A percentile compares a stretch with the other conserved stretches of the same genome.
phyloP scores from a whole-genome alignment of 148 eudicot genomes.

The Chenopodium berlandieri region DNA sequence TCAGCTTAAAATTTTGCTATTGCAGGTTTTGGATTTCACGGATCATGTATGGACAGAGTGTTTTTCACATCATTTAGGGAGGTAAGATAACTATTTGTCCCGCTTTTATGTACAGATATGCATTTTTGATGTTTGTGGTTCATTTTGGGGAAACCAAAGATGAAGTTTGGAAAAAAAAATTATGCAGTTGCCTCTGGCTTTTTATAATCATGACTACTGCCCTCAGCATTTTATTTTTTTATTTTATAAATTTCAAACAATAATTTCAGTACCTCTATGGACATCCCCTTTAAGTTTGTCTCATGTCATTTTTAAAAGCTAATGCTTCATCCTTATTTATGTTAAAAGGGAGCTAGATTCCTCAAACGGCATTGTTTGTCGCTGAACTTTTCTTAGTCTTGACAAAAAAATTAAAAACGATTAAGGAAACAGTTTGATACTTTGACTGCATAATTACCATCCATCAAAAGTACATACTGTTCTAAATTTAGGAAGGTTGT shows the following conservation, averaged over 20 bases:
- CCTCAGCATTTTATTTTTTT: background rate
- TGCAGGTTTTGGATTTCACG: constrained; percentile 78
- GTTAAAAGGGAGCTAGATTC: background rate
- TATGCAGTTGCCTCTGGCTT: background rate
- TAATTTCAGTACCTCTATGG: background rate
- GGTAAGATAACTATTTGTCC: constrained; percentile 42
- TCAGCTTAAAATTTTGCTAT: constrained; percentile 20
- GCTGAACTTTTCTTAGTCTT: background rate
- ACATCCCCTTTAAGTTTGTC: background rate
- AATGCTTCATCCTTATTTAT: background rate
- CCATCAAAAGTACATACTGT: background rate
- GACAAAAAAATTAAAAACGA: too few relatives aligned
- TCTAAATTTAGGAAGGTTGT: background rate
- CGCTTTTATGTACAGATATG: background rate
- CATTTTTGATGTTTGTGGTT: background rate
- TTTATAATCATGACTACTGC: background rate
- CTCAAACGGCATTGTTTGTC: background rate
- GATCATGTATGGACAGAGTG: constrained; percentile 99
- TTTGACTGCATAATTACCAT: background rate
- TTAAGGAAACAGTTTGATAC: too few relatives aligned
- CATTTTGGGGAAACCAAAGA: background rate
- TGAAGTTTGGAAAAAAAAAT: background rate
- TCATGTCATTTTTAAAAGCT: background rate
- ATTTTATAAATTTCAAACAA: background rate
- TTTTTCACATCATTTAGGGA: constrained; percentile 67